Base-by-base conservation (phyloP, 208 protist genomes). In the Acanthamoeba lenticulata region DNA sequence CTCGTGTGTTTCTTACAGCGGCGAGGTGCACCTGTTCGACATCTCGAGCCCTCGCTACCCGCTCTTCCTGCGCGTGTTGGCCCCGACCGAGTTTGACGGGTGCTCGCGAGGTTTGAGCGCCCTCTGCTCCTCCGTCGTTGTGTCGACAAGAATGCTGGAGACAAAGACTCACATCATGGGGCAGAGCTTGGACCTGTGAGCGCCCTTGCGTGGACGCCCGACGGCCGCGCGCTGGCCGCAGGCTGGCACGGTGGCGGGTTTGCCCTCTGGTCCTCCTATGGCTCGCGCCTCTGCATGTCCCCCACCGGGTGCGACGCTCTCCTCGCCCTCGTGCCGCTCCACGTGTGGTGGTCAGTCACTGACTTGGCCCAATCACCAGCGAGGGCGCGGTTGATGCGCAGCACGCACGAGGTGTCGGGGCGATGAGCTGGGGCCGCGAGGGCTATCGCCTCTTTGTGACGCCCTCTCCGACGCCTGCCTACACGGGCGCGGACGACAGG, bases 1-100 rank as follows among this genome's bases (percentile, higher is more conserved):
- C 15, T 32, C 2, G 15, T 55, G 38, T 85, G 44, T 7, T 9
- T 74, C 3, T 24, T 24, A 40, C 9, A 85, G 74, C 17, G 74
- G 74, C 34, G 42, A 85, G 42, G 74, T 85, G 6, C 38, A 42
- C 1, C 27, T 85, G 42, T 85, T 85, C 17, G 74, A 85, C 32
- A 85, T 85, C 7, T 85, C 74, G 2, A 85, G 74, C 44, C 74
- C 74, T 2, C 74, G 74, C 74, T 85, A 85, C 55, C 74, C 74
- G 42, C 74, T 85, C n/a, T 85, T 85, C 74, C 6, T 85, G 42
- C 42, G 74, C 0, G 34, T n/a, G 6, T 2, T 85, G 3, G 24
- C 74, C 15, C 44, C 74, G 2, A 85, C 74, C 2, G 74, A 85
- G 40, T 85, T 85, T 21, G 42, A 85, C 5, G 42, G 42, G 32